Base-by-base conservation (phyloP, 805 yeast genomes). In the Candida cerambycidarum region DNA sequence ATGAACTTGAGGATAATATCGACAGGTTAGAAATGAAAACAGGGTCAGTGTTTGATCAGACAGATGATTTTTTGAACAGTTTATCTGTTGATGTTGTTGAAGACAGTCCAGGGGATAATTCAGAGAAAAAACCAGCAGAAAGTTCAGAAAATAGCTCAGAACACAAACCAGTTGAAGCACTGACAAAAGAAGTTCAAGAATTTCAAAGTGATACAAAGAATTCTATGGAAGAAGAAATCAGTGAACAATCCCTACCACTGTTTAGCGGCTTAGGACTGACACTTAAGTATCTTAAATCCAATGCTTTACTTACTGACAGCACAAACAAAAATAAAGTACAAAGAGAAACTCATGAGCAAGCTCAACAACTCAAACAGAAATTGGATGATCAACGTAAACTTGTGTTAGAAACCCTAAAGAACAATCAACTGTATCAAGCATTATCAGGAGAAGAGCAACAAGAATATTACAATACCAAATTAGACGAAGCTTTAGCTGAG, bases 61-160 rank as follows among this genome's bases (percentile, higher is more conserved):
- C 75, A 1, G 57, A 59, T 21, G 77, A 71, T 24, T 71, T 73
- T 45, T 52, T 71, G 35, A 58, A 52, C 17, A 50, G 55, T 3
- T 47, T 65, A 15, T 39, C 37, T 10, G 24, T 24, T 25, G n/a
- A n/a, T n/a, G n/a, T n/a, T n/a, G n/a, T n/a, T 34, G 36, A 19
- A 34, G 11, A 13, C 6, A 16, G n/a, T n/a, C n/a, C n/a, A 30
- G 30, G 27, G 12, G 18, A 5, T 12, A n/a, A 28, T n/a, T n/a
- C n/a, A 21, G 23, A 21, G 8, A n/a, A n/a, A n/a, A n/a, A n/a
- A n/a, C n/a, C n/a, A 8, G 23, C 8, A 6, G 23, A 21, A 21
- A n/a, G n/a, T n/a, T n/a, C n/a, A 30, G 30, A 15, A 18, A 29
- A 5, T 12, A n/a, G 35, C n/a, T n/a, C n/a, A 21, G 23, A 21